Percentiles rank a stretch among this genome's conserved stretches.
Evolutionary conservation across 306 rosid genomes (phyloP).

Genomic region (Alnus glutinosa): DNA sequence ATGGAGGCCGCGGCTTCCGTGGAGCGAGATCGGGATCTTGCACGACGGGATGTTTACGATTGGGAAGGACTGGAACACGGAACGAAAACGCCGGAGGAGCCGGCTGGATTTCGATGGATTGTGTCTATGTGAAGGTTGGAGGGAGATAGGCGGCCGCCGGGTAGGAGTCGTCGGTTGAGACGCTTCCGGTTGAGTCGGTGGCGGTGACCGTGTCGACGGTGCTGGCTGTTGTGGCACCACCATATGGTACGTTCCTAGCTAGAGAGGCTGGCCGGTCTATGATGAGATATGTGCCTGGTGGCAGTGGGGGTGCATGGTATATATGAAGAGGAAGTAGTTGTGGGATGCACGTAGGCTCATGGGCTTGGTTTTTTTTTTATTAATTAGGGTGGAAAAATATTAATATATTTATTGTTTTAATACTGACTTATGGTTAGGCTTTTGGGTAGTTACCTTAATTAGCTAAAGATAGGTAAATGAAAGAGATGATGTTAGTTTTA

Average conservation of each 20-base stretch:
- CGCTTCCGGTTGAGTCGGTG: neutral
- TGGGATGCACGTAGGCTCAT: slow-evolving; percentile 3
- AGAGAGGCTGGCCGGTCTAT: neutral
- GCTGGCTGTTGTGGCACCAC: neutral
- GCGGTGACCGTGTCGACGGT: neutral
- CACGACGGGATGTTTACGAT: slow-evolving; percentile 74
- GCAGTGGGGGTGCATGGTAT: neutral
- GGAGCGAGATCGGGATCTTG: slow-evolving; percentile 36
- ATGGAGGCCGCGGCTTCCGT: slow-evolving; percentile 12
- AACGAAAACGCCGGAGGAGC: slow-evolving; percentile 42
- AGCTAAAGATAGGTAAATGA: neutral
- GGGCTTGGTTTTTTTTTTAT: neutral
- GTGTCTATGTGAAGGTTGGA: slow-evolving; percentile 64
- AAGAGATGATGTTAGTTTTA: neutral
- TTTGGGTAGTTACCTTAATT: neutral
- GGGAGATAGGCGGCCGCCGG: slow-evolving; percentile 32
- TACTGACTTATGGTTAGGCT: slow-evolving; percentile 15
- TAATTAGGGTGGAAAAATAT: neutral
- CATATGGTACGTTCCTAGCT: neutral
- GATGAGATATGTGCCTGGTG: neutral
- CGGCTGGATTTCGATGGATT: slow-evolving; percentile 39
- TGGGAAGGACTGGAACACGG: slow-evolving; percentile 66
- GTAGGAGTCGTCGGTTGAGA: neutral
- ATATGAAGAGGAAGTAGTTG: slow-evolving; percentile 10
- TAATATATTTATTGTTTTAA: neutral